Evolutionary conservation across 768 basidiomycete genomes (phyloP), one percentile per base, ranked within the genome.

Genomic region (Mycena filopes): DNA sequence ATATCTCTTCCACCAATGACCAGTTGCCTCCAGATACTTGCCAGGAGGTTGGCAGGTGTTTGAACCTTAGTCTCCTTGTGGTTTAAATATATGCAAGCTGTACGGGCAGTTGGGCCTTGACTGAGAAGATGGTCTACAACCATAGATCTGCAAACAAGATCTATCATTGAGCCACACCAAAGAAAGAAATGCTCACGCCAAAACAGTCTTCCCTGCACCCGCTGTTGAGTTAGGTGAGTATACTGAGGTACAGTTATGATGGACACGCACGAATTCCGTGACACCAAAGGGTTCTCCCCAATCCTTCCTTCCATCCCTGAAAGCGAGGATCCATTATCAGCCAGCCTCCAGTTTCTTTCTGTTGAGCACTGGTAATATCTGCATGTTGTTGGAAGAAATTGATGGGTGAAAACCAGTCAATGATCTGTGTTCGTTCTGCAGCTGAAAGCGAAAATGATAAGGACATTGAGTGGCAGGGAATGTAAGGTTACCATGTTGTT

Each of bases 361-460:
- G 40, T 9, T 41, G 28, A 6, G 6, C 15, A 11, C 41, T 8
- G 29, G 25, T 53, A 12, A 61, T 53, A n/a, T 50, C 60, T 31
- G 42, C 29, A 3, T 61, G 60, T 16, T 33, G 60, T 10, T 8
- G 13, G 18, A 51, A 51, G 38, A 60, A 60, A 43, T 60, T 60
- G 48, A 51, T 3, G 1, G 48, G 59, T 36, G 59, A 60, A 1
- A 50, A 4, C 33, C 46, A 51, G 9, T 60, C 59, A 28, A 51
- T 60, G 15, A 43, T 36, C 26, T 36, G 25, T 15, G 23, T 21
- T 21, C 23, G 8, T 11, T n/a, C n/a, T n/a, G n/a, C n/a, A n/a
- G n/a, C n/a, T n/a, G n/a, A n/a, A n/a, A n/a, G n/a, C n/a, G n/a
- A n/a, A n/a, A n/a, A n/a, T n/a, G n/a, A n/a, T n/a, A n/a, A n/a